Evolutionary conservation across 2,329 filamentous ascomycete genomes (phyloP), one percentile per base, ranked within the genome.

Genomic region (Fusarium floridanum): DNA sequence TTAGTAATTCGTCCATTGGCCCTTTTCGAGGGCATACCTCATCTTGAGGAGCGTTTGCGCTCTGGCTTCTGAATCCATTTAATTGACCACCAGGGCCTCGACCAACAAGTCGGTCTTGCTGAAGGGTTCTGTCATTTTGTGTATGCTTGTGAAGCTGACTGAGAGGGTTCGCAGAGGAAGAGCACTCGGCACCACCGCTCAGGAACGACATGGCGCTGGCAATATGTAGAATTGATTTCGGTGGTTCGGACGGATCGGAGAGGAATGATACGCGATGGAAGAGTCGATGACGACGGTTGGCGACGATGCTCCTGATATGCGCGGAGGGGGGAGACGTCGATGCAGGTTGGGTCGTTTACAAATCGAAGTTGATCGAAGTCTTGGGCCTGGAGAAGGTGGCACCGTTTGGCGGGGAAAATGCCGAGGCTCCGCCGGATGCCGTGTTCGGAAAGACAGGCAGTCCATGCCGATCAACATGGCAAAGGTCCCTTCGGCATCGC

Each of bases 131-230:
- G 86, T 99, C 97, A 88, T 97, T 95, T 81, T 97, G 94, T 67
- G 97, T 94, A 84, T 98, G 95, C 85, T 99, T 99, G 75, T 95
- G 95, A 83, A 99, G 97, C 87, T 98, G 97, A 82, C 94, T 96
- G 80, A 99, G 91, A 67, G 97, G 97, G 84, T 99, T 99, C 81
- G 93, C 95, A 75, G 94, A 95, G 72, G 97, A 97, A 66, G 96
- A 98, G 89, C 97, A 99, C 86, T 98, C 97, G 78, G 96, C 94
- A 78, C 96, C 95, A 83, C 94, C 94, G 85, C 95, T 94, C 80
- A 98, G 90, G 84, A 99, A 98, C 65, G 96, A 98, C 96, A 99
- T 98, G 76, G 72, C 87, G 78, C 64, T 68, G 70, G 59, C 22
- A 62, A 61, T 65, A 60, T 72, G 34, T 55, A 56, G 55, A 14